Conservation (phyloP, 352 stramenopile species). For the Globisporangium middletonii region DNA sequence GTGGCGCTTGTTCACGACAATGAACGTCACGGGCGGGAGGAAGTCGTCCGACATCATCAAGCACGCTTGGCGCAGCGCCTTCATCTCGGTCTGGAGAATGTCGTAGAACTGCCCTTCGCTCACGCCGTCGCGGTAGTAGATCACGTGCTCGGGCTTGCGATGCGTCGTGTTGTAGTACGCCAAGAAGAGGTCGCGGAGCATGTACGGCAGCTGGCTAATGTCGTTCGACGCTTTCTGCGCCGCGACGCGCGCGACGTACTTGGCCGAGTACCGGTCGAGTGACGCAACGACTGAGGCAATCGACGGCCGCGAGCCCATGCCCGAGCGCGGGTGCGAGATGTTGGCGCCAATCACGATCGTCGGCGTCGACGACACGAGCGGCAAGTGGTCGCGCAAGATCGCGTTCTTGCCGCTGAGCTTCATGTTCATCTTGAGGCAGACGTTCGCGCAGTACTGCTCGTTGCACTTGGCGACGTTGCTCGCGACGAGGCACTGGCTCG, state of each 20-base stretch:
- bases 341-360: constrained; percentile 83
- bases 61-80: constrained; percentile 37
- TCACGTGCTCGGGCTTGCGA: constrained; percentile 67
- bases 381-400: constrained; percentile 35
- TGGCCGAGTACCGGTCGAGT: constrained; percentile 53
- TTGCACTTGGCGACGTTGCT: constrained; percentile 37
- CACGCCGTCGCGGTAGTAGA: constrained; percentile 86
- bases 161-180: constrained; percentile 66
- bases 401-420: constrained; percentile 73
- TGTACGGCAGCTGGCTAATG: constrained; percentile 48
- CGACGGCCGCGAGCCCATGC: constrained; percentile 47
- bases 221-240: constrained; percentile 43
- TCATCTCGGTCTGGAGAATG: constrained; percentile 62
- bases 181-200: constrained; percentile 72
- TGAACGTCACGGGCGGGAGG: constrained; percentile 55
- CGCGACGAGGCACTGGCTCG: constrained; percentile 62
- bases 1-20: constrained; percentile 67
- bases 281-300: constrained; percentile 81
- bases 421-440: constrained; percentile 73
- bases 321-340: constrained; percentile 59
- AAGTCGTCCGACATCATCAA: constrained; percentile 41
- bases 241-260: constrained; percentile 56
- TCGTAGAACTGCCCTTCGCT: constrained; percentile 80
- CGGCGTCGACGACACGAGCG: constrained; percentile 28
- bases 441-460: constrained; percentile 55